Evolutionary conservation across 345 rosid genomes (phyloP).

Genomic region (Eutrema yunnanense): DNA sequence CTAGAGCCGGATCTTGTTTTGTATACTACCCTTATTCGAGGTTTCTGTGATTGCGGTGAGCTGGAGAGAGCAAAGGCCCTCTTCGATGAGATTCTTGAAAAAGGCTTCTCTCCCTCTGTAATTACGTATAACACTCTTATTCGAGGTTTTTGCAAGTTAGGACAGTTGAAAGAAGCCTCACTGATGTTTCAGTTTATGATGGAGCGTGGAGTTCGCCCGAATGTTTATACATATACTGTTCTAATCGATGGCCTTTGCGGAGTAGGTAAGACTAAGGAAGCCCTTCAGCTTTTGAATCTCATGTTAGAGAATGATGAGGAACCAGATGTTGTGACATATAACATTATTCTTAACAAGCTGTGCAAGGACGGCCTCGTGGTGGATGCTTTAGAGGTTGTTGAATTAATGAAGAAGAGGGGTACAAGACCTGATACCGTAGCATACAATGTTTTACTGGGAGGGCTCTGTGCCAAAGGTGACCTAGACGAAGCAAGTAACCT

Average conservation of each 20-base stretch:
- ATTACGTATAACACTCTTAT: slow-evolving; percentile 38
- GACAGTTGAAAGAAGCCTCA: slow-evolving; percentile 45
- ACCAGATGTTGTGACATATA: slow-evolving; percentile 47
- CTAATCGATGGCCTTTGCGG: slow-evolving; percentile 57
- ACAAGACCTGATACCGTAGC: slow-evolving; percentile 46
- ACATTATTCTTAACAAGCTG: slow-evolving; percentile 48
- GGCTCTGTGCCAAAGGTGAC: slow-evolving; percentile 44
- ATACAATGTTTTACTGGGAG: slow-evolving; percentile 49
- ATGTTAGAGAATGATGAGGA: slow-evolving; percentile 45
- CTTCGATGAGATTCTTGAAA: slow-evolving; percentile 43
- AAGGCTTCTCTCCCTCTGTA: slow-evolving; percentile 39
- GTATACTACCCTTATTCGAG: slow-evolving; percentile 28
- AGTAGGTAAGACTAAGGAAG: slow-evolving; percentile 42
- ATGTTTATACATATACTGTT: slow-evolving; percentile 41
- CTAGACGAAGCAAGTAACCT: slow-evolving; percentile 53
- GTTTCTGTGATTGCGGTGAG: slow-evolving; percentile 32
- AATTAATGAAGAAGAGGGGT: slow-evolving; percentile 51
- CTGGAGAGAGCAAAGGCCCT: slow-evolving; percentile 36
- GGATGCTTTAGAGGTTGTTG: slow-evolving; percentile 50
- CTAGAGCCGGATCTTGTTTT: slow-evolving; percentile 43
- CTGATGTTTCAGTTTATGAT: slow-evolving; percentile 38
- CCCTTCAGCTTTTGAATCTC: slow-evolving; percentile 45
- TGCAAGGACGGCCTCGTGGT: slow-evolving; percentile 46
- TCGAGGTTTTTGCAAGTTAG: slow-evolving; percentile 42
- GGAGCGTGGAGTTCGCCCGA: slow-evolving; percentile 41